Evolutionary conservation across 306 rosid genomes (phyloP).

Genomic region (Cercis canadensis): DNA sequence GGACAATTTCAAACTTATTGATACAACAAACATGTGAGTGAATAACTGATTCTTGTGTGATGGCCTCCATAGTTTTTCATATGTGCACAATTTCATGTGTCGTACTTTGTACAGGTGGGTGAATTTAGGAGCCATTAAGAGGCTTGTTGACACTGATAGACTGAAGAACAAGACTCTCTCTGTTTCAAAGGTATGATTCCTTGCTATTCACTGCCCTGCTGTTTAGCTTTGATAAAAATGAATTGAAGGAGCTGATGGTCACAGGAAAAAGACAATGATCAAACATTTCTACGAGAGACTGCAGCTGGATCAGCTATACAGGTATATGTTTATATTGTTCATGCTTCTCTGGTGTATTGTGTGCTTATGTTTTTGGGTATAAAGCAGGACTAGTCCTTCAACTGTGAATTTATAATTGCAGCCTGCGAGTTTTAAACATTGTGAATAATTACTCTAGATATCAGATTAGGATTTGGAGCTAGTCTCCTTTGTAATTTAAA

Average conservation of each 20-base stretch:
- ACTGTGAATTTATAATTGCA: slow-evolving; percentile 14
- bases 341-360: slow-evolving; percentile 12
- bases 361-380: slow-evolving; percentile 24
- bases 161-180: slow-evolving; percentile 46
- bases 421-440: slow-evolving; percentile 15
- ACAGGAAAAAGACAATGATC: slow-evolving; percentile 48
- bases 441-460: neutral
- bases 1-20: slow-evolving; percentile 63
- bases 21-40: slow-evolving; percentile 73
- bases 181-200: slow-evolving; percentile 51
- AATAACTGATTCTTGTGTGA: slow-evolving; percentile 17
- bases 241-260: slow-evolving; percentile 37
- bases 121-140: slow-evolving; percentile 61
- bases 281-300: slow-evolving; percentile 48
- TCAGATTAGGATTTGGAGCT: neutral
- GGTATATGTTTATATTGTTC: slow-evolving; percentile 50
- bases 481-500: slow-evolving; percentile 3
- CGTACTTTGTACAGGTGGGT: slow-evolving; percentile 60
- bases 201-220: slow-evolving; percentile 12
- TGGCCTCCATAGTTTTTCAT: slow-evolving; percentile 26
- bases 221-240: slow-evolving; percentile 24
- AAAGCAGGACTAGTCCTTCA: slow-evolving; percentile 15
- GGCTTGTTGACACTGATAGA: slow-evolving; percentile 54
- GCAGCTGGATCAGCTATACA: slow-evolving; percentile 51
- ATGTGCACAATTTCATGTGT: slow-evolving; percentile 11